Evolutionary conservation across 208 protist species (phyloP).

Genomic region (Angomonas ambiguus): DNA sequence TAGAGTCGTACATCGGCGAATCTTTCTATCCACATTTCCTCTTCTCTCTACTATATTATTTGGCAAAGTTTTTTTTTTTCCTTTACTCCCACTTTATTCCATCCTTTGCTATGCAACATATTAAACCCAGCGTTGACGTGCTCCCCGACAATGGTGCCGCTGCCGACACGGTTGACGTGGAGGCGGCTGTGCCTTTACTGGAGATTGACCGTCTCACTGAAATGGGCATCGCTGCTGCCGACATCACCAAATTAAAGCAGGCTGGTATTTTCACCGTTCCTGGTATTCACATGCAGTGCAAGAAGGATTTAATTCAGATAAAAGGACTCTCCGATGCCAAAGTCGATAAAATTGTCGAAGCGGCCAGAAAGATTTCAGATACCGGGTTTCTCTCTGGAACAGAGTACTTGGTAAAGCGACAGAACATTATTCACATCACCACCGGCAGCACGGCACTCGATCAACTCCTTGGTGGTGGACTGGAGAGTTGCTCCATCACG

Average conservation of each 20-base stretch:
- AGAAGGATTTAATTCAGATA: conserved; percentile 87
- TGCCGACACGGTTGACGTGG: conserved; percentile 19
- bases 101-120: conserved; percentile 16
- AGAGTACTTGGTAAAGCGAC: conserved; percentile 83
- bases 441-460: conserved; percentile 94
- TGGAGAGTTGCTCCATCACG: conserved; percentile 95
- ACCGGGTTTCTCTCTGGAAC: conserved; percentile 88
- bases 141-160: conserved; percentile 2
- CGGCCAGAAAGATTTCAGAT: conserved; percentile 83
- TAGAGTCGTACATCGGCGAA: too few species aligned
- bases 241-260: conserved; percentile 88
- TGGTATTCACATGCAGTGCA: conserved; percentile 90
- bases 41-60: not conserved
- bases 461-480: conserved; percentile 93
- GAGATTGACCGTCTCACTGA: conserved; percentile 90
- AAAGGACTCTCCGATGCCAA: conserved; percentile 99
- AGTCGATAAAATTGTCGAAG: conserved; percentile 97
- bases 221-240: conserved; percentile 81
- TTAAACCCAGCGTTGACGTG: not conserved
- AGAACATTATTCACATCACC: conserved; percentile 87
- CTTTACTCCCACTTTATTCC: conserved; percentile 2
- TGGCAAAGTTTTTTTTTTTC: too few species aligned
- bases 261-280: conserved; percentile 90
- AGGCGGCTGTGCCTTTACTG: conserved; percentile 31
- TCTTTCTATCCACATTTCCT: too few species aligned